These are phyloP conservation scores for Cucurbitaria berberidis DNA, from an alignment of 2,329 filamentous ascomycete species.

Conservation along the genomic window DNA sequence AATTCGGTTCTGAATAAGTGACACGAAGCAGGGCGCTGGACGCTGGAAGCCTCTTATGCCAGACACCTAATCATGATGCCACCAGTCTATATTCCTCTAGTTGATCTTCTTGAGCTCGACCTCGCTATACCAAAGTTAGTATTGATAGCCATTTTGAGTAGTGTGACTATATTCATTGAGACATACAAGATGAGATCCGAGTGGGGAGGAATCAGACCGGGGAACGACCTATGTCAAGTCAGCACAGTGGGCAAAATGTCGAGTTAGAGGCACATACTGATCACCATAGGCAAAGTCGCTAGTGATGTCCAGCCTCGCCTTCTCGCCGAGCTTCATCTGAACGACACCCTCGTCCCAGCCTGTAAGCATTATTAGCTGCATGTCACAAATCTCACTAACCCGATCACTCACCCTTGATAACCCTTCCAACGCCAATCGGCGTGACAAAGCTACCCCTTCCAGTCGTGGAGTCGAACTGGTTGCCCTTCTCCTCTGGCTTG, in stretches of 20 bases:
- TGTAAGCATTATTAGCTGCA: constrained; percentile 17
- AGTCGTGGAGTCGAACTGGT: constrained; percentile 79
- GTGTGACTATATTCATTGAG: background rate
- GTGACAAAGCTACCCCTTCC: constrained; percentile 77
- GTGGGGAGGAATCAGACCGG: constrained; percentile 74
- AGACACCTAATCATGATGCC: background rate
- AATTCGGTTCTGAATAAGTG: background rate
- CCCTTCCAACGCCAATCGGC: constrained; percentile 77
- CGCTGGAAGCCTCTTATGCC: background rate
- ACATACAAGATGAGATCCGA: constrained; percentile 82
- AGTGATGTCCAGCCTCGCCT: constrained; percentile 80
- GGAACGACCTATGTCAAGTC: constrained; percentile 67
- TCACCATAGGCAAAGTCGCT: constrained; percentile 59
- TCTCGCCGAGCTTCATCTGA: constrained; percentile 91
- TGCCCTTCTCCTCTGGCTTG: constrained; percentile 36
- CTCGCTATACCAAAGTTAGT: constrained; percentile 26
- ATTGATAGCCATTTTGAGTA: background rate
- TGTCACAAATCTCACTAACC: background rate
- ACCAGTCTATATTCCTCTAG: constrained; percentile 13
- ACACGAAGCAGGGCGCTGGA: background rate
- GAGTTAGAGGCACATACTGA: constrained; percentile 16
- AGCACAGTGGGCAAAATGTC: background rate
- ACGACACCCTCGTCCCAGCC: constrained; percentile 65
- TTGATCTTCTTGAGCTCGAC: constrained; percentile 46
- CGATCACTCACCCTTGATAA: constrained; percentile 75